Evolutionary conservation across 441 rosid genomes (phyloP).

Genomic region (Brassica balearica): DNA sequence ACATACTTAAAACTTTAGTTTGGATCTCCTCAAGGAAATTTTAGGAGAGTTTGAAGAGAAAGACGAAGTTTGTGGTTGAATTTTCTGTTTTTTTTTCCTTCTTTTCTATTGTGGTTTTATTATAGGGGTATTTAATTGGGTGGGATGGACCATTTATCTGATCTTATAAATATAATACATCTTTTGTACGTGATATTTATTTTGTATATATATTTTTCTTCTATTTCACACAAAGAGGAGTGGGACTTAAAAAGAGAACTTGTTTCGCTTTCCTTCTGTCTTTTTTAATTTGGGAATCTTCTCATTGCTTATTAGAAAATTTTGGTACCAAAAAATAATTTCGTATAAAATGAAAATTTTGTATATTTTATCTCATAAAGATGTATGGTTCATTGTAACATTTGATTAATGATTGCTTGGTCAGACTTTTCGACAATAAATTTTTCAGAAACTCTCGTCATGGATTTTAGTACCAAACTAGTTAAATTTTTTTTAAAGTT

Average conservation of each 20-base stretch:
- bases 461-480: not conserved
- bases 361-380: not conserved
- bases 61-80: slow-evolving; percentile 34
- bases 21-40: slow-evolving; percentile 17
- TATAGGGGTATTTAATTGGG: slow-evolving; percentile 44
- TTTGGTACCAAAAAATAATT: slow-evolving; percentile 25
- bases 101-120: slow-evolving; percentile 38
- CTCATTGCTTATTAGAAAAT: slow-evolving; percentile 42
- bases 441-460: not conserved
- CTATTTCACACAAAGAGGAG: slow-evolving; percentile 34
- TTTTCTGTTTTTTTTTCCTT: slow-evolving; percentile 1
- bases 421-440: not conserved
- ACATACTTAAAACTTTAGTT: slow-evolving; percentile 29
- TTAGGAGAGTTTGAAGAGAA: slow-evolving; percentile 40
- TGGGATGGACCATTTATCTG: slow-evolving; percentile 47
- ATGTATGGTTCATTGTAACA: slow-evolving; percentile 18
- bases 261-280: slow-evolving; percentile 44
- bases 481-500: not conserved
- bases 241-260: slow-evolving; percentile 45
- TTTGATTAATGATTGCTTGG: slow-evolving; percentile 21
- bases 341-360: not conserved
- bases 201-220: slow-evolving; percentile 11
- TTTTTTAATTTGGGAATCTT: slow-evolving; percentile 47
- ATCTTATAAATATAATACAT: slow-evolving; percentile 38
- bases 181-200: slow-evolving; percentile 19